A percentile compares a stretch with the other conserved stretches of the same genome.
These are phyloP conservation scores for Coelastrella sp. DNA, from an alignment of 139 green algal species.

Conservation along the genomic window DNA sequence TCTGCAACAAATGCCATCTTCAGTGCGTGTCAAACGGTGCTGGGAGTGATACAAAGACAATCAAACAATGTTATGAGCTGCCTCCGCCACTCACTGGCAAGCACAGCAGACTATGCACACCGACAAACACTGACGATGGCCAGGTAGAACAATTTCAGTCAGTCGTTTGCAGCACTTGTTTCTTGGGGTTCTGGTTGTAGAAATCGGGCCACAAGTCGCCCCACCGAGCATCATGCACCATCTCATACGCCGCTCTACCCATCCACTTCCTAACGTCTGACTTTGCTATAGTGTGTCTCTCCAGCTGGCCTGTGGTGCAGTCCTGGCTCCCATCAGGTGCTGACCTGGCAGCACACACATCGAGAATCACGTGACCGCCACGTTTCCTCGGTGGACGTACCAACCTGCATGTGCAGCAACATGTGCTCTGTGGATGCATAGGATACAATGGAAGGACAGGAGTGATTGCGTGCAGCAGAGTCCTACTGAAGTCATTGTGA, in stretches of 20 bases:
- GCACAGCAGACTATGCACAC: too few species aligned
- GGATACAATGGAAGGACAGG: too few species aligned
- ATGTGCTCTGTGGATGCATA: not conserved
- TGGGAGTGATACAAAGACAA: too few species aligned
- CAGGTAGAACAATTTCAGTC: too few species aligned
- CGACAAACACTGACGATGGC: too few species aligned
- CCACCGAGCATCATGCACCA: slow-evolving; percentile 72
- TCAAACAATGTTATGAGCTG: too few species aligned
- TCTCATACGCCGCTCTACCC: slow-evolving; percentile 64
- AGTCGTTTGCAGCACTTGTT: not conserved
- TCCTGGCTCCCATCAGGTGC: not conserved
- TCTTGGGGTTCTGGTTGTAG: slow-evolving; percentile 8
- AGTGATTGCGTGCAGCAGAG: not conserved
- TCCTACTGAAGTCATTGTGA: too few species aligned
- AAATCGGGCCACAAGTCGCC: slow-evolving; percentile 80
- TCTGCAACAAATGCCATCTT: too few species aligned
- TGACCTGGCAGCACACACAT: slow-evolving; percentile 66
- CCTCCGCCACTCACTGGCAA: too few species aligned
- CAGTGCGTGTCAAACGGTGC: too few species aligned
- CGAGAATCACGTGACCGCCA: slow-evolving; percentile 77
- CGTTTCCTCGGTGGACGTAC: slow-evolving; percentile 72
- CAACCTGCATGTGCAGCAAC: slow-evolving; percentile 26
- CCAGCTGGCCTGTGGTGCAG: not conserved
- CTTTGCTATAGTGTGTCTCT: slow-evolving; percentile 69
- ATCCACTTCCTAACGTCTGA: slow-evolving; percentile 54